phyloP scores from a whole-genome alignment of 345 rosid genomes.

The Euphorbia peplus region DNA sequence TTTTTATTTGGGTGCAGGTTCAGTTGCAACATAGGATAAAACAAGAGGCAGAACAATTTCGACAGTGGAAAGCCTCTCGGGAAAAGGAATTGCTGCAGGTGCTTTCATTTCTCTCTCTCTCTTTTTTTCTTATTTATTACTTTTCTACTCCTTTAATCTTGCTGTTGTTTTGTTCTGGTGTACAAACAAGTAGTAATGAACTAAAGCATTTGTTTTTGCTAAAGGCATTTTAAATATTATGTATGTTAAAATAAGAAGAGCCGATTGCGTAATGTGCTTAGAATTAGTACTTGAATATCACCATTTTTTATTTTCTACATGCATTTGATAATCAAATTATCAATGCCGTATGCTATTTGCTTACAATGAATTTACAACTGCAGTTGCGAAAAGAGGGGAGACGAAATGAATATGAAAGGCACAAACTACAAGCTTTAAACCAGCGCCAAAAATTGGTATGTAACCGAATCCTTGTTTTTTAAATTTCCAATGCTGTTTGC shows the following conservation, averaged over 20 bases:
- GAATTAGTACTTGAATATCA: not conserved
- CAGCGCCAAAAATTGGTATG: slow-evolving; percentile 94
- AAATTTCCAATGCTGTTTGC: not conserved
- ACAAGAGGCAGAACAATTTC: slow-evolving; percentile 98
- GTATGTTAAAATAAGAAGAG: not conserved
- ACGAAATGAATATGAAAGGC: slow-evolving; percentile 97
- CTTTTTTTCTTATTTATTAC: no score
- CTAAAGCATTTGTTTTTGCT: not conserved
- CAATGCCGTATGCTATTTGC: slow-evolving; percentile 3
- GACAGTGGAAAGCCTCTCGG: slow-evolving; percentile 95
- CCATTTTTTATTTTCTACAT: not conserved
- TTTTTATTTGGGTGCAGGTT: slow-evolving; percentile 48
- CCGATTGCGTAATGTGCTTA: not conserved
- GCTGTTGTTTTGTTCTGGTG: not conserved
- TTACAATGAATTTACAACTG: slow-evolving; percentile 21
- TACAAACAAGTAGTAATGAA: not conserved
- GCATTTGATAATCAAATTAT: not conserved
- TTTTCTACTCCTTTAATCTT: not conserved
- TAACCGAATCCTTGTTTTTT: slow-evolving; percentile 12
- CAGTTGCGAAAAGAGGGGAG: slow-evolving; percentile 96
- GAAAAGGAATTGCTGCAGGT: slow-evolving; percentile 98
- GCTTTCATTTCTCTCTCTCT: slow-evolving; percentile 2
- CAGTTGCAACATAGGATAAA: slow-evolving; percentile 94
- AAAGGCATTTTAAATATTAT: not conserved
- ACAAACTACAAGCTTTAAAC: slow-evolving; percentile 88